Conservation (phyloP, 345 rosid genomes). For the Clarkia xantiana region DNA sequence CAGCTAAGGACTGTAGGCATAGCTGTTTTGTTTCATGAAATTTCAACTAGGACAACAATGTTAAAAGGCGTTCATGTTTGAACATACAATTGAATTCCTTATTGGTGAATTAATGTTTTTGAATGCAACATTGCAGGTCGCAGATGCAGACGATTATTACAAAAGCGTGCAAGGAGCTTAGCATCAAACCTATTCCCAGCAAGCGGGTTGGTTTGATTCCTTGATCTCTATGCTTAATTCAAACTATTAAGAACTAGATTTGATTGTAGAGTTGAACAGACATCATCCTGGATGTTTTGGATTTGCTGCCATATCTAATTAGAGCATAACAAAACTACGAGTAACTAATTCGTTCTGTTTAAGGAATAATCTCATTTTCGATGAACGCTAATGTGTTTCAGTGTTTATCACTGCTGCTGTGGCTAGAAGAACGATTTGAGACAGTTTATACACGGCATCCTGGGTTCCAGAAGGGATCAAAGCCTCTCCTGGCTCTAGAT, state of each 20-base stretch:
- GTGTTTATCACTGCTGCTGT: constrained; percentile 71
- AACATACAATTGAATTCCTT: neutral
- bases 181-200: constrained; percentile 71
- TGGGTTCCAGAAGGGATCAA: constrained; percentile 83
- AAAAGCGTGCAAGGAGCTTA: constrained; percentile 72
- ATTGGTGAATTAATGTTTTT: neutral
- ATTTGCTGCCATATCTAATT: neutral
- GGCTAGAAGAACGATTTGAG: constrained; percentile 91
- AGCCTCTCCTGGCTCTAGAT: constrained; percentile 68
- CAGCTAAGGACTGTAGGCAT: too few species aligned
- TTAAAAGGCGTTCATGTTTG: neutral
- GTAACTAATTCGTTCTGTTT: neutral
- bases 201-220: constrained; percentile 44
- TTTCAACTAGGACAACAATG: too few species aligned
- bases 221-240: neutral
- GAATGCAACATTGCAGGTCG: constrained; percentile 31
- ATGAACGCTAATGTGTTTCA: constrained; percentile 14
- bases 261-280: too few species aligned
- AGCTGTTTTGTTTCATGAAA: too few species aligned
- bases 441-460: constrained; percentile 71
- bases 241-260: too few species aligned
- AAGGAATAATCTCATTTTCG: neutral
- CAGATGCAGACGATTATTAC: constrained; percentile 94
- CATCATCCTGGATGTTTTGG: neutral
- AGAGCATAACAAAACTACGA: too few species aligned